Conservation (phyloP, 768 basidiomycete species). For the Suillus clintonianus region DNA sequence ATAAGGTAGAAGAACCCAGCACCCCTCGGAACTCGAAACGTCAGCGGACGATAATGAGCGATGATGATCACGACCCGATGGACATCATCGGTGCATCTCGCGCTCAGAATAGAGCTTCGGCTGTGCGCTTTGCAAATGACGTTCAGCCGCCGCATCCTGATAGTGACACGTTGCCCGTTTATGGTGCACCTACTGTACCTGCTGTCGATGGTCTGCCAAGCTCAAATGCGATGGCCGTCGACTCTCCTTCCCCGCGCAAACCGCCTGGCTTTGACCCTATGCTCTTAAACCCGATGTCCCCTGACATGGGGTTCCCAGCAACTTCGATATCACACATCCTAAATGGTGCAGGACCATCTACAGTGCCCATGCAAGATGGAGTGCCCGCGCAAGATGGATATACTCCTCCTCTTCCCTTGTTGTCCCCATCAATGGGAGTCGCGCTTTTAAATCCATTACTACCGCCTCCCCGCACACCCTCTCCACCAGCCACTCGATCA, state of each 20-base stretch:
- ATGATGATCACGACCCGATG: constrained; percentile 52
- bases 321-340: constrained; percentile 24
- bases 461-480: not conserved
- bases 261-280: constrained; percentile 50
- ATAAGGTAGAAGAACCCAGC: constrained; percentile 42
- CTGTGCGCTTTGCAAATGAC: constrained; percentile 55
- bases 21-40: constrained; percentile 54
- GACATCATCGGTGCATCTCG: constrained; percentile 34
- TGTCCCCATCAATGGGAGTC: not conserved
- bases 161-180: not conserved
- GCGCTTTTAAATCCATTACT: not conserved
- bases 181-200: not conserved
- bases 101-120: constrained; percentile 31
- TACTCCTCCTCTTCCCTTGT: not conserved
- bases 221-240: constrained; percentile 39
- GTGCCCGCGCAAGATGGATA: not conserved
- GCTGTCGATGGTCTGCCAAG: constrained; percentile 8
- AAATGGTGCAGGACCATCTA: constrained; percentile 20
- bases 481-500: not conserved
- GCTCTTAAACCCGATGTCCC: constrained; percentile 54
- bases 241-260: constrained; percentile 31
- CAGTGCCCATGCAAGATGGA: not conserved
- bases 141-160: constrained; percentile 13
- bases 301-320: constrained; percentile 25
- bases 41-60: constrained; percentile 44